Evolutionary conservation across 805 yeast genomes (phyloP), one percentile per base, ranked within the genome.

Genomic region (Blastobotrys americana): DNA sequence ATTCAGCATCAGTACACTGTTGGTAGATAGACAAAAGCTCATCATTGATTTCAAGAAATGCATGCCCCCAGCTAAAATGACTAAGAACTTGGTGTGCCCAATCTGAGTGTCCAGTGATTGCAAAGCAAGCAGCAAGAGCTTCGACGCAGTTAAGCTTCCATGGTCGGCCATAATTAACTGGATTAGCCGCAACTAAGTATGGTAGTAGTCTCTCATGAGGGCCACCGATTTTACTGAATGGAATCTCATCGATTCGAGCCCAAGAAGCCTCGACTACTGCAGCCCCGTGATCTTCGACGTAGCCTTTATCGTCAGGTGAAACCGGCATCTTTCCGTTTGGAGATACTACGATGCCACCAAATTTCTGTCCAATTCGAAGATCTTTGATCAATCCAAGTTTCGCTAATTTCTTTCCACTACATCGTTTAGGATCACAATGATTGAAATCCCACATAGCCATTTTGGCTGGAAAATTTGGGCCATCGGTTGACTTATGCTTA

Each of bases 191-290:
- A 6, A 93, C 88, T 39, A 93, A 68, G 56, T 90, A 93, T 0
- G 98, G 98, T 46, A 93, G 52, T 2, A 93, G 68, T 39, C 98
- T 70, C 59, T 90, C 96, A 56, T 86, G 73, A 49, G 77, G 78
- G 3, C 97, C 97, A 3, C 97, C 97, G 47, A 93, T 88, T 58
- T 84, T 86, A 48, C 73, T 69, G 64, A 93, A 93, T 3, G 98
- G 98, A n/a, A 93, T 79, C 62, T 93, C 98, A 45, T 88, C 95
- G n/a, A 93, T 63, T 44, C 97, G 70, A 0, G 98, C 98, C 98
- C 98, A 93, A 1, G 96, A 87, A 65, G 97, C 90, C 61, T 93
- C 98, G 2, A 93, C 97, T 5, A 93, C 98, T 0, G 98, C 96
- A n/a, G 88, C 93, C 31, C 98, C 98, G 34, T 70, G 60, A 22